These are phyloP conservation scores for Metarhizium robertsii DNA, from an alignment of 2,329 filamentous ascomycete species.

Conservation along the genomic window DNA sequence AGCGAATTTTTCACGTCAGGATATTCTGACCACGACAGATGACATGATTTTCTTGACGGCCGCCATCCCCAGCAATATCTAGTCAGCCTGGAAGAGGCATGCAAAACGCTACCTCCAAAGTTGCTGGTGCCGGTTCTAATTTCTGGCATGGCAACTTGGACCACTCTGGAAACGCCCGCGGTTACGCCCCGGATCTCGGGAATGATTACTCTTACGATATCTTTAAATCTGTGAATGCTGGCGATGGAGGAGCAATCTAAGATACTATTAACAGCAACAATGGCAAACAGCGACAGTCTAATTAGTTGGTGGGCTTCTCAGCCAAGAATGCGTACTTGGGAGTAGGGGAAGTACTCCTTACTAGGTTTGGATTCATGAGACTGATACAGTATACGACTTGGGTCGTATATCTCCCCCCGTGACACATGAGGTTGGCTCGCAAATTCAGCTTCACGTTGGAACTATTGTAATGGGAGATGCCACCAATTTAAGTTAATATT, in stretches of 20 bases:
- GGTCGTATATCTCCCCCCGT: constrained; percentile 34
- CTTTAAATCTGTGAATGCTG: constrained; percentile 9
- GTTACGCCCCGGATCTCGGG: constrained; percentile 31
- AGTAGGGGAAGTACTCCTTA: background rate
- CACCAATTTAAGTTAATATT: constrained; percentile 17
- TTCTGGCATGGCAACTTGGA: constrained; percentile 36
- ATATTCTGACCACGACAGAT: too few relatives aligned
- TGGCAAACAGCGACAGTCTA: constrained; percentile 20
- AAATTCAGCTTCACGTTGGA: constrained; percentile 32
- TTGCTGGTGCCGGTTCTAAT: constrained; percentile 10
- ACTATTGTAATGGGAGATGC: constrained; percentile 37
- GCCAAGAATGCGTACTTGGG: constrained; percentile 21
- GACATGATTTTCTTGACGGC: too few relatives aligned
- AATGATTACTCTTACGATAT: constrained; percentile 27
- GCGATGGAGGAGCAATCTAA: constrained; percentile 18
- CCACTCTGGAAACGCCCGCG: constrained; percentile 25
- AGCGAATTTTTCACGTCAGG: too few relatives aligned
- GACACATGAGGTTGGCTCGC: constrained; percentile 28
- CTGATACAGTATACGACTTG: background rate
- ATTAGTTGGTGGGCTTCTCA: constrained; percentile 30
- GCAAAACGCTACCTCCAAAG: background rate
- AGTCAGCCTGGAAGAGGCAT: too few relatives aligned
- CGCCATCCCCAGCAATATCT: too few relatives aligned
- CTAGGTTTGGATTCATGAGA: background rate
- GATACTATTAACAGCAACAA: constrained; percentile 27